Base-by-base conservation (phyloP, 2,329 filamentous ascomycete genomes). In the Clonostachys rosea region DNA sequence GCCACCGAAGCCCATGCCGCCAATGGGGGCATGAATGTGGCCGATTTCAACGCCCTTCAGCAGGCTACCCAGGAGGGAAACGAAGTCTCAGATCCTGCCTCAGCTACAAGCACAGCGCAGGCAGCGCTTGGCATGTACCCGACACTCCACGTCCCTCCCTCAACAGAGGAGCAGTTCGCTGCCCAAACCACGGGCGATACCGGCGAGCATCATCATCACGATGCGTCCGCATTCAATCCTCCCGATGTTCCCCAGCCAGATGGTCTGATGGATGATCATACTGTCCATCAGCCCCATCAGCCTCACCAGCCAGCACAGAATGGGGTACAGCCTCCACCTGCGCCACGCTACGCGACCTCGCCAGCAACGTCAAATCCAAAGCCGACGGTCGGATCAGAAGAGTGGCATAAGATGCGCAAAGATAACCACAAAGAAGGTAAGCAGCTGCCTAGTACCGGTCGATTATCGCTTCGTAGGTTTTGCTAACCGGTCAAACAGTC, bases 401-500 rank as follows among this genome's bases (percentile, higher is more conserved):
- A 97, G 67, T 99, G 94, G 94, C 94, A 99, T 66, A 95, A 95
- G 66, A 85, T 95, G 59, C 84, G 94, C 52, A 94, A 95, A 64
- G 92, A 97, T 60, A 99, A 97, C 54, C 94, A 99, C 72, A 99
- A 99, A 80, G 92, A 97, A 78, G 94, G 92, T 94, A 70, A 61
- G 79, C 64, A 18, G 20, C 17, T 35, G 1, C 4, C 36, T 3
- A n/a, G 36, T 39, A 11, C 9, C 24, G 16, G 12, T 10, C 17
- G 20, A 17, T 42, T 10, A 30, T 30, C 9, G 24, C 24, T 30
- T 30, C 24, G 24, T 30, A 30, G 24, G 24, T 30, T 30, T 30
- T 6, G 16, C 56, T 50, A 56, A 43, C 55, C 24, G 24, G 8
- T 6, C 36, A 35, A 42, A 13, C 47, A 97, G 94, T 99, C 52